Base-by-base conservation (phyloP, 164 flowering plant species). In the Vitis riparia region DNA sequence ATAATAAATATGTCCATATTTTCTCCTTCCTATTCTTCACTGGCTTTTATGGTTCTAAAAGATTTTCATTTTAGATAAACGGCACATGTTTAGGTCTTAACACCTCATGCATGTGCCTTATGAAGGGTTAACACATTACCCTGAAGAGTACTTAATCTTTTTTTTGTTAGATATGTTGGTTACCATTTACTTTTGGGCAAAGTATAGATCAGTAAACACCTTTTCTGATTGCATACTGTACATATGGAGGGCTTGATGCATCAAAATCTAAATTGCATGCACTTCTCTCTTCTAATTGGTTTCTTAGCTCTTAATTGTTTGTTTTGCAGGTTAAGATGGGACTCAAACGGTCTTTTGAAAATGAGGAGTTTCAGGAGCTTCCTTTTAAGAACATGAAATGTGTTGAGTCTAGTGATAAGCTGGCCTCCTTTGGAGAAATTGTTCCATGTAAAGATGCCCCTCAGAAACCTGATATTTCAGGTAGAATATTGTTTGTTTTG, bases 341-440 rank as follows among this genome's bases (percentile, higher is more conserved):
- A 68, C 66, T 60, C 53, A 83, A 83, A 67, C 75, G 86, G 48
- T 68, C 77, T 60, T 76, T 76, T 51, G 81, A 73, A 52, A 80
- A 59, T 67, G 81, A 78, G 59, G 76, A 68, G 23, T 64, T 74
- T 59, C 67, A 57, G 16, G 80, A 71, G 53, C 67, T 72, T 37
- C 67, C 77, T 44, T 69, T 30, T 37, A 78, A 80, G 73, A 78
- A 71, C 50, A 65, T 71, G 14, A 76, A 72, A 62, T 80, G 56
- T 49, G 65, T 51, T 29, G 77, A 67, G 19, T 15, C 11, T 57
- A n/a, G 48, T 51, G 51, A 73, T 63, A 67, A 74, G 68, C 9
- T 51, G 29, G 51, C 62, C 65, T 67, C 60, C 8, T 66, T 68
- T 60, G 47, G 30, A 11, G 68, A 67, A 29, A 23, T 59, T 51